Evolutionary conservation across 495 filamentous ascomycete species (phyloP).

Genomic region (Cryomyces minteri): DNA sequence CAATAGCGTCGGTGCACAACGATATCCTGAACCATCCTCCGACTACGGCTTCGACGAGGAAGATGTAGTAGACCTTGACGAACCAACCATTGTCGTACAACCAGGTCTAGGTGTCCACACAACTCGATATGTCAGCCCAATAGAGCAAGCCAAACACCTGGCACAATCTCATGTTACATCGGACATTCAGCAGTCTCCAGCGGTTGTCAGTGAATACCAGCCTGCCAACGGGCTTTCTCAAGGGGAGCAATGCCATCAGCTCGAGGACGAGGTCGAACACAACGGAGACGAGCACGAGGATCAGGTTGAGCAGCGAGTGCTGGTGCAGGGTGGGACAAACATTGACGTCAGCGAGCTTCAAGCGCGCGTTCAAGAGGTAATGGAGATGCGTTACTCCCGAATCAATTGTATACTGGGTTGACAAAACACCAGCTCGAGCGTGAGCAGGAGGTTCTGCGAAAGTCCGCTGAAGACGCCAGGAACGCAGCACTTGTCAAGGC

Average conservation of each 20-base stretch:
- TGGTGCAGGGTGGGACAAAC: slow-evolving; percentile 17
- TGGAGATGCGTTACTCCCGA: background rate
- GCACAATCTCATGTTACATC: too few species aligned
- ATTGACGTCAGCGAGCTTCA: slow-evolving; percentile 13
- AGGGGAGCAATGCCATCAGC: background rate
- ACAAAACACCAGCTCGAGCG: slow-evolving; percentile 26
- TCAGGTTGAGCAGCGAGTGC: background rate
- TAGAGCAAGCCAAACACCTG: too few species aligned
- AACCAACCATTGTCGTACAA: slow-evolving; percentile 5
- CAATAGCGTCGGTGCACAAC: background rate
- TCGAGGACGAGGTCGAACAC: background rate
- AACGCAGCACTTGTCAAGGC: slow-evolving; percentile 31
- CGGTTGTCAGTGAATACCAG: too few species aligned
- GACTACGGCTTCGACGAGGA: slow-evolving; percentile 23
- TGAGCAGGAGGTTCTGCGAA: slow-evolving; percentile 29
- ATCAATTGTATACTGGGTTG: background rate
- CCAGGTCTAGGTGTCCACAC: background rate
- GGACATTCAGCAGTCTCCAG: background rate
- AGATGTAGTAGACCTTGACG: slow-evolving; percentile 22
- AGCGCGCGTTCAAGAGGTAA: slow-evolving; percentile 22
- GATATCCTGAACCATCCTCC: slow-evolving; percentile 10
- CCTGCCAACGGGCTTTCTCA: too few species aligned
- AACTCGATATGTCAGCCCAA: too few species aligned
- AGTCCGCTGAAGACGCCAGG: slow-evolving; percentile 30
- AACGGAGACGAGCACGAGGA: too few species aligned